phyloP scores from a whole-genome alignment of 805 yeast genomes.

The Priceomyces haplophilus region DNA sequence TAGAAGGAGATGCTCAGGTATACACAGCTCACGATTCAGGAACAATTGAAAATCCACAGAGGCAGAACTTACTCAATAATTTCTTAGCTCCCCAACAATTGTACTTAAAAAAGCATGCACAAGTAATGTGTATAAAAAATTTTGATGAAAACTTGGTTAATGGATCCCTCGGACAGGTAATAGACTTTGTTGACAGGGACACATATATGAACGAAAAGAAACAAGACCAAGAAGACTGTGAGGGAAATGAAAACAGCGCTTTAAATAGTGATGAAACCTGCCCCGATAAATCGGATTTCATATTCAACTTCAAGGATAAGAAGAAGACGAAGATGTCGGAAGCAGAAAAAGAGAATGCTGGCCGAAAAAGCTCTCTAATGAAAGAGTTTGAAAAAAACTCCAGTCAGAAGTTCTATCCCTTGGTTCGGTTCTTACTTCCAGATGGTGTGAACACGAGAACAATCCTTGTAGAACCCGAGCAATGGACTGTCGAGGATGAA shows the following conservation, averaged over 20 bases:
- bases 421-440: constrained; percentile 70
- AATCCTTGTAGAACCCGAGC: constrained; percentile 78
- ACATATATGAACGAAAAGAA: constrained; percentile 29
- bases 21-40: constrained; percentile 61
- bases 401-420: constrained; percentile 55
- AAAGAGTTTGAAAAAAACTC: constrained; percentile 44
- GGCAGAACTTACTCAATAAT: constrained; percentile 47
- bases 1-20: constrained; percentile 43
- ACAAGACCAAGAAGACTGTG: constrained; percentile 3
- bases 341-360: constrained; percentile 27
- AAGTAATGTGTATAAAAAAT: constrained; percentile 80
- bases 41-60: constrained; percentile 36
- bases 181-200: constrained; percentile 48
- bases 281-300: constrained; percentile 14
- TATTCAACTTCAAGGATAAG: constrained; percentile 10
- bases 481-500: constrained; percentile 78
- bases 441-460: constrained; percentile 67
- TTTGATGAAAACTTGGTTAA: constrained; percentile 70
- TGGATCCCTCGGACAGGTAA: constrained; percentile 71
- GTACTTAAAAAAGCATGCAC: constrained; percentile 65
- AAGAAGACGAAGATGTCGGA: constrained; percentile 4
- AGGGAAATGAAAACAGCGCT: background rate
- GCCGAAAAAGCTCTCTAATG: constrained; percentile 48
- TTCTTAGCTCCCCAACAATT: constrained; percentile 61
- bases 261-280: too few relatives aligned